A percentile compares a stretch with the other conserved stretches of the same genome.
Evolutionary conservation across 2,329 filamentous ascomycete genomes (phyloP).

Genomic region (Fusarium dlaminii): DNA sequence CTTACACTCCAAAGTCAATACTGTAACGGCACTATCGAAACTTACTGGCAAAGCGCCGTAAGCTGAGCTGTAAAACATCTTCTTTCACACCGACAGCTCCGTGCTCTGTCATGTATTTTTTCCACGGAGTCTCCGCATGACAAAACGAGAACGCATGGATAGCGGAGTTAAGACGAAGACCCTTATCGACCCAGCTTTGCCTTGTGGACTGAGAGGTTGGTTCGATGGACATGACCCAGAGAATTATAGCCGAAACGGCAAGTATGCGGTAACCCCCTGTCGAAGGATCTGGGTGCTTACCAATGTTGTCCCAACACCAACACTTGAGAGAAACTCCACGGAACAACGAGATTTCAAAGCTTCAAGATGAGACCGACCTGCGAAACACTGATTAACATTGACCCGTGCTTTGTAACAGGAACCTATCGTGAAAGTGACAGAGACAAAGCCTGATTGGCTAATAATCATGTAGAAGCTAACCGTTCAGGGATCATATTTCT

Average conservation of each 20-base stretch:
- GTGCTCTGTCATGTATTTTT: neutral
- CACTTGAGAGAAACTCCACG: neutral
- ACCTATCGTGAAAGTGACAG: neutral
- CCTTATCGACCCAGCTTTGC: neutral
- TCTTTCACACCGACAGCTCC: neutral
- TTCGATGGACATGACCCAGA: neutral
- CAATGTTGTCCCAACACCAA: constrained; percentile 1
- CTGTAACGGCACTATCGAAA: neutral
- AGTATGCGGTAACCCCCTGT: neutral
- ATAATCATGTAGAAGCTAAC: neutral
- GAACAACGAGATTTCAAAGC: constrained; percentile 16
- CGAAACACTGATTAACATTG: too few relatives aligned
- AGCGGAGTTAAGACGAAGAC: neutral
- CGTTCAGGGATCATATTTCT: neutral
- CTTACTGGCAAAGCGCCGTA: neutral
- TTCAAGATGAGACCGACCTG: neutral
- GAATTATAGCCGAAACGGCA: neutral
- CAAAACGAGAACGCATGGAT: neutral
- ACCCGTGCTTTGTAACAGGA: neutral
- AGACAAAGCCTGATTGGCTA: neutral
- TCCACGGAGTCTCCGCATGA: constrained; percentile 4
- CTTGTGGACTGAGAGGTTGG: neutral
- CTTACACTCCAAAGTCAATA: neutral
- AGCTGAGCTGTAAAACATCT: neutral
- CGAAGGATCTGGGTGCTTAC: neutral